A percentile compares a stretch with the other conserved stretches of the same genome.
Evolutionary conservation across 2,329 filamentous ascomycete species (phyloP).

Genomic region (Ilyonectria sp.): DNA sequence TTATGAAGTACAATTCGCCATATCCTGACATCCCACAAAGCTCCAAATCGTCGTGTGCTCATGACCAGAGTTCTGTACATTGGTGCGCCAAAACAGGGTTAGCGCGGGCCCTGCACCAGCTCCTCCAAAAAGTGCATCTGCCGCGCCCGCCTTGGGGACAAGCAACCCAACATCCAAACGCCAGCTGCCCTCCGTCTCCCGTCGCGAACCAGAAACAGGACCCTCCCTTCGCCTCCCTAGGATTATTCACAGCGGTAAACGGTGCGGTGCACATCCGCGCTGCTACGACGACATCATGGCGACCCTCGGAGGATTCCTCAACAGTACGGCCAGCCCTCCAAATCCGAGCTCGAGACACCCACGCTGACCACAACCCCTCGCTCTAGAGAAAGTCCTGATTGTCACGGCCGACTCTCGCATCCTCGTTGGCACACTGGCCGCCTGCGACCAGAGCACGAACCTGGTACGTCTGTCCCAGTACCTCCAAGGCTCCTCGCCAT

Average conservation of each 20-base stretch:
- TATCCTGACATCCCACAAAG: not conserved
- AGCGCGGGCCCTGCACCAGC: conserved; percentile 37
- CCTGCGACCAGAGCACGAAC: conserved; percentile 93
- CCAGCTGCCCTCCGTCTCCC: not conserved
- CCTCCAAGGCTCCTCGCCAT: not conserved
- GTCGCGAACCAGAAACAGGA: conserved; percentile 12
- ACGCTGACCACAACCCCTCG: conserved; percentile 10
- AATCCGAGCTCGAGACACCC: conserved; percentile 18
- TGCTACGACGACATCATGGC: conserved; percentile 53
- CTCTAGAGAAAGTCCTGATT: conserved; percentile 88
- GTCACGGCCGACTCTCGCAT: conserved; percentile 94
- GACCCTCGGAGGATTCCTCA: conserved; percentile 61
- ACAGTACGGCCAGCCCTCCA: conserved; percentile 54
- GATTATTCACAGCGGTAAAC: not conserved
- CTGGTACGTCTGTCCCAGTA: conserved; percentile 64
- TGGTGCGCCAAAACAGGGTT: conserved; percentile 38
- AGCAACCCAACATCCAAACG: conserved; percentile 15
- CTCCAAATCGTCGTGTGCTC: not conserved
- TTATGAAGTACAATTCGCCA: too few species aligned
- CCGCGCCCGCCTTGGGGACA: conserved; percentile 28
- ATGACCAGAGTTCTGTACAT: conserved; percentile 1
- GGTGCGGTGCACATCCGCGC: conserved; percentile 16
- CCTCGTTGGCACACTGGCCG: conserved; percentile 84
- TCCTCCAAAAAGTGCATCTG: conserved; percentile 47
- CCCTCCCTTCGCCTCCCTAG: not conserved